Evolutionary conservation across 2,329 filamentous ascomycete genomes (phyloP), one percentile per base, ranked within the genome.

Genomic region (Beauveria caledonica): DNA sequence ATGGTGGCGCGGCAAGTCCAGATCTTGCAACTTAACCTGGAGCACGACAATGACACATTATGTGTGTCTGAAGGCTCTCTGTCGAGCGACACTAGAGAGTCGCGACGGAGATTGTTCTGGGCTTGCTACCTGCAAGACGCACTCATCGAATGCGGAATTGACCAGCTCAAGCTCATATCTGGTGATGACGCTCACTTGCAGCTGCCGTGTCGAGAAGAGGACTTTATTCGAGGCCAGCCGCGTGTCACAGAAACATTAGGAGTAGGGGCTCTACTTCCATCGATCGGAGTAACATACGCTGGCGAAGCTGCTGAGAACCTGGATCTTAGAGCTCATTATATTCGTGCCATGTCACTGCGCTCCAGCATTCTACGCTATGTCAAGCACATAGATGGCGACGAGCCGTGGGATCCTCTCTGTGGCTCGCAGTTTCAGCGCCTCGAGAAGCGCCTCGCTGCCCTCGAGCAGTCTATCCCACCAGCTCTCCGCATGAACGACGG

Each of bases 81-180:
- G 13, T 19, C 58, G 15, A 57, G 59, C 52, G 52, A 45, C 13
- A 46, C 33, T 3, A 61, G 49, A 11, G 59, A 61, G 33, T 48
- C 39, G n/a, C 51, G 59, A 15, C 51, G 59, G 19, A 21, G 59
- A 17, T 29, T 61, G 17, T 50, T 61, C 17, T 61, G 59, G 59
- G 51, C 50, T 19, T 61, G 59, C 33, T 61, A 61, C 33, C 21
- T 61, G 33, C 59, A 56, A 21, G 59, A 61, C 48, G 59, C 59
- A 6, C 48, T 61, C 21, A 61, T 61, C 8, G 59, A 61, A 19
- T 61, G 59, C 52, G 59, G 59, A n/a, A 61, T 61, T 21, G 59
- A 61, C 45, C 59, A 61, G 52, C 52, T 61, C 44, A 46, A 29
- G 33, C 49, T 61, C 44, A 44, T 61, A 33, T 61, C 51, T 3